Evolutionary conservation across 2,329 filamentous ascomycete genomes (phyloP).

Genomic region (Alternaria triticimaculans): DNA sequence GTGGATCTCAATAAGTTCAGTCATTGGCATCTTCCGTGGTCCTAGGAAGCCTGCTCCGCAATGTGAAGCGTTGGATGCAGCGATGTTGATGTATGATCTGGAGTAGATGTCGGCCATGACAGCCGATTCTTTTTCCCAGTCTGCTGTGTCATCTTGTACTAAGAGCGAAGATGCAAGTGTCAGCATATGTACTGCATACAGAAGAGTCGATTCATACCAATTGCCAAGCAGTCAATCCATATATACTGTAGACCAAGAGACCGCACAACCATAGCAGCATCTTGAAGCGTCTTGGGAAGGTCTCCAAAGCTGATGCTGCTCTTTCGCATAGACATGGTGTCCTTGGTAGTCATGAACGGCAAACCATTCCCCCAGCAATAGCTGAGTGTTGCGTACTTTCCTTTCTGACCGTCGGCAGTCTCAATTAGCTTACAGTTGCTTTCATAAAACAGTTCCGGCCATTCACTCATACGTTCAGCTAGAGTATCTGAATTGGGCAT

Average conservation of each 20-base stretch:
- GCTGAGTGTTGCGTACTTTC: conserved; percentile 4
- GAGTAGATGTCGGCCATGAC: conserved; percentile 11
- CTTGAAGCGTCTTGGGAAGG: conserved; percentile 10
- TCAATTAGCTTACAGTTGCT: conserved; percentile 2
- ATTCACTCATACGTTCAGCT: background rate
- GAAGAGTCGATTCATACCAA: background rate
- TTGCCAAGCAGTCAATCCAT: conserved; percentile 11
- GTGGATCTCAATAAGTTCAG: background rate
- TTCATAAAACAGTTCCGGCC: background rate
- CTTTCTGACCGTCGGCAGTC: background rate
- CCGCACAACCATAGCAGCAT: background rate
- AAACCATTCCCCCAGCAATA: conserved; percentile 14
- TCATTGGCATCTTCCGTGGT: background rate
- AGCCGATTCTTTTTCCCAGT: conserved; percentile 14
- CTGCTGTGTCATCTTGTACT: conserved; percentile 10
- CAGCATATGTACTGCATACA: background rate
- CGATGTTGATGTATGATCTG: background rate
- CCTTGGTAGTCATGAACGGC: conserved; percentile 7
- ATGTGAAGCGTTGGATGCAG: conserved; percentile 4
- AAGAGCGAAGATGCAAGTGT: background rate
- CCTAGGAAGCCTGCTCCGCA: conserved; percentile 11
- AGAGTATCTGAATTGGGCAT: background rate
- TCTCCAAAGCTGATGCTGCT: background rate
- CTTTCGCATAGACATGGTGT: background rate
- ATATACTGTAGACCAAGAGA: background rate